Base-by-base conservation (phyloP, 441 rosid species). In the Erodium trifolium region DNA sequence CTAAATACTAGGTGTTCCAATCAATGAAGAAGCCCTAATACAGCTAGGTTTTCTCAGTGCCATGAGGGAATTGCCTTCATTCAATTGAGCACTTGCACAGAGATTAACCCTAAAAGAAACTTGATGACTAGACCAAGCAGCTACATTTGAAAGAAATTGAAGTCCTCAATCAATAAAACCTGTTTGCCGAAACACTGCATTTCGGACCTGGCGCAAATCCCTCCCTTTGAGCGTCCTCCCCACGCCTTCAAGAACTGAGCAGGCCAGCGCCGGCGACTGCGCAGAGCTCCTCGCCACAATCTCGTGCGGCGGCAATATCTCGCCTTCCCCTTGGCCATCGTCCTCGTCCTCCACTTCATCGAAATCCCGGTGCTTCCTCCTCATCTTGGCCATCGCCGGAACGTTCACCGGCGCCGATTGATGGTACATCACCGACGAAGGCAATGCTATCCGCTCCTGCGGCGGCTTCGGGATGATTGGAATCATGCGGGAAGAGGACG, bases 271-370 rank as follows among this genome's bases (percentile, higher is more conserved):
- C n/a, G 87, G 84, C 17, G 92, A 75, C 77, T 86, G 82, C 14
- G 89, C 76, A 73, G 77, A 70, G 66, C 83, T 82, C 77, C 86
- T 75, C 9, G 91, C 96, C 80, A 88, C 91, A 34, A 88, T 86
- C 86, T 92, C 93, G 55, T 92, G 98, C 17, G 96, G 96, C 13
- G 96, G 91, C 74, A 89, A 79, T 90, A 82, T 86, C 72, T 80
- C 84, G 4, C 83, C 85, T 55, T 75, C 87, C 3, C 73, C 81
- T 19, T 78, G 86, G 5, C 80, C 86, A 8, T 84, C 89, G 1
- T 79, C 79, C 16, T 76, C 81, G 62, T 18, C 81, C 13, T 79
- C 87, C 9, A 79, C 74, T 31, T 83, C 80, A 14, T 81, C 86
- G 43, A 84, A 80, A 3, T 83, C 79, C 17, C 72, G 76, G 39